These are phyloP conservation scores for Apostasia ramifera DNA, from an alignment of 106 monocot genomes.

Conservation along the genomic window DNA sequence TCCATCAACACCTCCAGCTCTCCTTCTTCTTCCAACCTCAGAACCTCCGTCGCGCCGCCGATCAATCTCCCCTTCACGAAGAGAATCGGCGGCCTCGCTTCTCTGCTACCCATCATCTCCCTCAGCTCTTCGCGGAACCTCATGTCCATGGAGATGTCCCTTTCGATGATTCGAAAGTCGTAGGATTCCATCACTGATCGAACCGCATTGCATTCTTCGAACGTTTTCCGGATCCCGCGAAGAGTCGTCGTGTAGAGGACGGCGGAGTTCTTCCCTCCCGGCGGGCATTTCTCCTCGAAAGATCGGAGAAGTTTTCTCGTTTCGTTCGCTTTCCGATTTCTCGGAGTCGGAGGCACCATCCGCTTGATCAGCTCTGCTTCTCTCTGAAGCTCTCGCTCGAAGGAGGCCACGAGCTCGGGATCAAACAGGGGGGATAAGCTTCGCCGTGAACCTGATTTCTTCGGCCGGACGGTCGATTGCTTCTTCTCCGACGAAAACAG, in stretches of 20 bases:
- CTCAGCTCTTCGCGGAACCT: slow-evolving; percentile 79
- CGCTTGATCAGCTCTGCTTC: slow-evolving; percentile 57
- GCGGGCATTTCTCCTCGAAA: slow-evolving; percentile 61
- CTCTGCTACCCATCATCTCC: slow-evolving; percentile 45
- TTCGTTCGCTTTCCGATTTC: slow-evolving; percentile 13
- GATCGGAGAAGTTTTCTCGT: slow-evolving; percentile 13
- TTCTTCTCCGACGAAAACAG: slow-evolving; percentile 20
- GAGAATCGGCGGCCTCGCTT: slow-evolving; percentile 42
- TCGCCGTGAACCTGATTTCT: slow-evolving; percentile 14
- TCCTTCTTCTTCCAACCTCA: slow-evolving; percentile 72
- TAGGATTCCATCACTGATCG: slow-evolving; percentile 37
- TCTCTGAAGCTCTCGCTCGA: slow-evolving; percentile 48
- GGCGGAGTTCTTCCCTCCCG: slow-evolving; percentile 43
- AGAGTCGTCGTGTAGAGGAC: slow-evolving; percentile 82
- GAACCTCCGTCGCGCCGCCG: slow-evolving; percentile 59
- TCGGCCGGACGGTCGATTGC: background rate
- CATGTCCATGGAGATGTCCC: slow-evolving; percentile 91
- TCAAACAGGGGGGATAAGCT: slow-evolving; percentile 74
- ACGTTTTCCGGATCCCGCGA: slow-evolving; percentile 79
- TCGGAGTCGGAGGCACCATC: slow-evolving; percentile 18
- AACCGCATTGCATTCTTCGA: slow-evolving; percentile 85
- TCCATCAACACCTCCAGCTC: slow-evolving; percentile 46
- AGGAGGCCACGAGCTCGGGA: slow-evolving; percentile 65
- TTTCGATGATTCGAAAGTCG: slow-evolving; percentile 56
- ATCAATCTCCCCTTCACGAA: slow-evolving; percentile 72